phyloP scores from a whole-genome alignment of 176 grass and related monocot species.

The Puya raimondii region DNA sequence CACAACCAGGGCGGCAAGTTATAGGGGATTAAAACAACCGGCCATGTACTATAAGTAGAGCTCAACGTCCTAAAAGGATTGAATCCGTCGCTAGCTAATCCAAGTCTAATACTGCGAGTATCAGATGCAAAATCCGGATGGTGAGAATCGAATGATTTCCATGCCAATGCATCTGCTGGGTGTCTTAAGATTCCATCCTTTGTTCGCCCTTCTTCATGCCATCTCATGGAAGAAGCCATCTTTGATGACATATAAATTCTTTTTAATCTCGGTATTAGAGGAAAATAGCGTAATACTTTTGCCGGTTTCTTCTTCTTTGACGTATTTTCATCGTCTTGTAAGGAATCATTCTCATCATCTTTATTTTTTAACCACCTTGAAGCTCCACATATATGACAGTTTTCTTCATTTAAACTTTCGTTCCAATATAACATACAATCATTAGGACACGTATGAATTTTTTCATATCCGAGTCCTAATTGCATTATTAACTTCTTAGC shows the following conservation, averaged over 20 bases:
- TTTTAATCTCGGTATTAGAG: neutral
- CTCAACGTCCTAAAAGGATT: neutral
- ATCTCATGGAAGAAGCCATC: neutral
- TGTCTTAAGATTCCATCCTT: neutral
- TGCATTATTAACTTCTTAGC: neutral
- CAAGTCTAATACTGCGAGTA: neutral
- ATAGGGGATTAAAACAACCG: slow-evolving; percentile 4
- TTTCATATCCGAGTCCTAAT: neutral
- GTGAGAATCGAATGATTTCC: neutral
- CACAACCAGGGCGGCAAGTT: slow-evolving; percentile 19
- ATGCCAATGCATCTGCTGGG: neutral
- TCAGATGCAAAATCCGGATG: neutral
- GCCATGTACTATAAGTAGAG: neutral
- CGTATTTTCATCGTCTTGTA: neutral
- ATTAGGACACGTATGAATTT: neutral
- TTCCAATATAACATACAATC: neutral
- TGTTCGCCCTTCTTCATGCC: neutral
- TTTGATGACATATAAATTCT: neutral
- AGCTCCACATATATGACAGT: neutral
- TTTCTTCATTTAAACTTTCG: neutral
- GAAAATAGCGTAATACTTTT: neutral
- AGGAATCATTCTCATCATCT: neutral
- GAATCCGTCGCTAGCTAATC: neutral
- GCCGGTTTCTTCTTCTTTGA: neutral
- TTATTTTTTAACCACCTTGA: neutral